Conservation (phyloP, 768 basidiomycete genomes). For the Tylopilus sp. region DNA sequence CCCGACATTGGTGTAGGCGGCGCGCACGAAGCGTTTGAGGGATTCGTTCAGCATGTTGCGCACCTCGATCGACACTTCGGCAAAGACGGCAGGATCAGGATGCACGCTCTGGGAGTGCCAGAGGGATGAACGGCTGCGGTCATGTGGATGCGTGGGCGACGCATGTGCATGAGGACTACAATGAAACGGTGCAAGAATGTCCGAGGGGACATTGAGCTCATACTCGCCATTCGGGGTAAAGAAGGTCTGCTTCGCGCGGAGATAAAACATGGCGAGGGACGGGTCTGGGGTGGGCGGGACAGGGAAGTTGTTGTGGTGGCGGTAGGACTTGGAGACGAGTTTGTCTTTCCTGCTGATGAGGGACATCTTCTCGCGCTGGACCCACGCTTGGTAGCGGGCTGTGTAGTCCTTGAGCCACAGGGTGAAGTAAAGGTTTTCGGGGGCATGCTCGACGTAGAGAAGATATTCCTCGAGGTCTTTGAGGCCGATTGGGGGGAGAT, state of each 20-base stretch:
- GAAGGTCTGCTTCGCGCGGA: conserved; percentile 78
- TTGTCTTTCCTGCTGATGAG: conserved; percentile 40
- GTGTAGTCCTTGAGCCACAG: conserved; percentile 80
- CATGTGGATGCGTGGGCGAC: conserved; percentile 1
- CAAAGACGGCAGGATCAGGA: conserved; percentile 65
- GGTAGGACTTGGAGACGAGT: conserved; percentile 33
- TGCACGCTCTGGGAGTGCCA: conserved; percentile 38
- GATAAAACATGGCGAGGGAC: conserved; percentile 69
- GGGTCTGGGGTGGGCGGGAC: conserved; percentile 42
- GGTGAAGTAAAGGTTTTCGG: conserved; percentile 83
- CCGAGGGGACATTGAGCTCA: conserved; percentile 68
- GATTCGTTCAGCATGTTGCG: conserved; percentile 59
- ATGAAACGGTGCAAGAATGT: conserved; percentile 60
- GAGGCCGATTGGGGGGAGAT: conserved; percentile 74
- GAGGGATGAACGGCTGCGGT: conserved; percentile 5
- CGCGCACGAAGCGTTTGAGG: conserved; percentile 61
- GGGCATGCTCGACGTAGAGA: conserved; percentile 69
- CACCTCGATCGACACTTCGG: conserved; percentile 54
- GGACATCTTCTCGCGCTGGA: conserved; percentile 25
- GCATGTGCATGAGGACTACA: conserved; percentile 34
- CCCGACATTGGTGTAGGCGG: conserved; percentile 67
- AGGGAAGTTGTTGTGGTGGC: conserved; percentile 24
- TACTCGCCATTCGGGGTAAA: conserved; percentile 69
- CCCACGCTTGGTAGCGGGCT: conserved; percentile 42
- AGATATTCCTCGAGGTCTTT: conserved; percentile 82